phyloP scores from a whole-genome alignment of 352 stramenopile genomes.

The Phytophthora macrochlamydospora region DNA sequence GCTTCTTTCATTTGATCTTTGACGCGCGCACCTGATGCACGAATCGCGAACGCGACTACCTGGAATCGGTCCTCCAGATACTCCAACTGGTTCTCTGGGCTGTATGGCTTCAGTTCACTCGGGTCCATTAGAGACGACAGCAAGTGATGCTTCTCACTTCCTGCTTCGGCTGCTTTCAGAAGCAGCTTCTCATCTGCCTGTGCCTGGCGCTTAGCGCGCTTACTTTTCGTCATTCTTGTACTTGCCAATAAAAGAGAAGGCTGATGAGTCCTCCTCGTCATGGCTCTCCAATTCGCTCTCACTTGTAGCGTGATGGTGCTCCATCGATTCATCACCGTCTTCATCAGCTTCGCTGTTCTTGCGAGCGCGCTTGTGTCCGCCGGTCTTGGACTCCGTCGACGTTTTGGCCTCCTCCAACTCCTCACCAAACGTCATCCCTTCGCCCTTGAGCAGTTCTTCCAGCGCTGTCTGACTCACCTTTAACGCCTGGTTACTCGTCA shows the following conservation, averaged over 20 bases:
- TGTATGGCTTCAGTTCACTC: slow-evolving; percentile 83
- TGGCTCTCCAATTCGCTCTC: slow-evolving; percentile 41
- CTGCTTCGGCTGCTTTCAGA: slow-evolving; percentile 20
- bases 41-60: slow-evolving; percentile 87
- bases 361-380: slow-evolving; percentile 31
- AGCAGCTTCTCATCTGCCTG: slow-evolving; percentile 34
- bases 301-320: slow-evolving; percentile 27
- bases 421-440: slow-evolving; percentile 73
- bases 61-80: slow-evolving; percentile 91
- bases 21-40: slow-evolving; percentile 77
- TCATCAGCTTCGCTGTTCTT: slow-evolving; percentile 21
- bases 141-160: slow-evolving; percentile 34
- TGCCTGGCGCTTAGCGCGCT: slow-evolving; percentile 25
- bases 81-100: slow-evolving; percentile 82
- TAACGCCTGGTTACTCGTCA: slow-evolving; percentile 83
- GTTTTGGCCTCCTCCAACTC: slow-evolving; percentile 39
- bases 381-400: slow-evolving; percentile 7
- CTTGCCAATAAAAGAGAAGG: slow-evolving; percentile 77
- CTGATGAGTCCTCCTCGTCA: slow-evolving; percentile 40
- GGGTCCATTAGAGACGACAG: slow-evolving; percentile 52
- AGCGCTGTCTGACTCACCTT: slow-evolving; percentile 88
- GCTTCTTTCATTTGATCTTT: slow-evolving; percentile 92
- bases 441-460: slow-evolving; percentile 73
- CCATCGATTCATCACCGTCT: slow-evolving; percentile 19
- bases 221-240: slow-evolving; percentile 52